phyloP scores from a whole-genome alignment of 2,329 filamentous ascomycete genomes.

The Exophiala spinifera region DNA sequence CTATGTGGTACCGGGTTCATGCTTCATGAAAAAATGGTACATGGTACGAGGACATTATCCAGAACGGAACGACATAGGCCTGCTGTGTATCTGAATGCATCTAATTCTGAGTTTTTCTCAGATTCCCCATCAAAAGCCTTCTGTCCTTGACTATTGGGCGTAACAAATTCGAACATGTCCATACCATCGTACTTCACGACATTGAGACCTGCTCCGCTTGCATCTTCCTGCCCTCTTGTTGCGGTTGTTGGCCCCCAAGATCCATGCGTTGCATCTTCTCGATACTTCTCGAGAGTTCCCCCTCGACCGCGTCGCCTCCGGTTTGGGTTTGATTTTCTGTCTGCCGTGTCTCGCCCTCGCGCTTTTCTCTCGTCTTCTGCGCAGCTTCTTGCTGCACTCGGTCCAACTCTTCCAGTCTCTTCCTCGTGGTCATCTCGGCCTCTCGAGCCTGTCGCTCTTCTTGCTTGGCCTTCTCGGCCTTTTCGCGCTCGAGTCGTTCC shows the following conservation, averaged over 20 bases:
- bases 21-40: background rate
- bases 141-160: no score
- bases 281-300: slow-evolving; percentile 22
- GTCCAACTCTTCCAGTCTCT: slow-evolving; percentile 28
- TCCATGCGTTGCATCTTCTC: slow-evolving; percentile 23
- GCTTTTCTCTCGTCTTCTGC: background rate
- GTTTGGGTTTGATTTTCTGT: background rate
- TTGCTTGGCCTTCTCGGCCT: slow-evolving; percentile 47
- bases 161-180: no score
- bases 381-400: slow-evolving; percentile 8
- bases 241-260: slow-evolving; percentile 9
- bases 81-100: no score
- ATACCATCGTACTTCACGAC: background rate
- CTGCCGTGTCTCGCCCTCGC: background rate
- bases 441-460: slow-evolving; percentile 38
- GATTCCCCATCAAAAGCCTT: no score
- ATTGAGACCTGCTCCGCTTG: background rate
- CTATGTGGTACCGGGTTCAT: background rate
- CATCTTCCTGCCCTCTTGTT: background rate
- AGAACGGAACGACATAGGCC: no score
- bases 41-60: no score
- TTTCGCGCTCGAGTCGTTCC: slow-evolving; percentile 51
- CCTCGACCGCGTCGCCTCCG: slow-evolving; percentile 7
- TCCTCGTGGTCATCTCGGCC: slow-evolving; percentile 35
- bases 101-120: no score